Evolutionary conservation across 352 stramenopile species (phyloP).

Genomic region (Pythium periplocum): DNA sequence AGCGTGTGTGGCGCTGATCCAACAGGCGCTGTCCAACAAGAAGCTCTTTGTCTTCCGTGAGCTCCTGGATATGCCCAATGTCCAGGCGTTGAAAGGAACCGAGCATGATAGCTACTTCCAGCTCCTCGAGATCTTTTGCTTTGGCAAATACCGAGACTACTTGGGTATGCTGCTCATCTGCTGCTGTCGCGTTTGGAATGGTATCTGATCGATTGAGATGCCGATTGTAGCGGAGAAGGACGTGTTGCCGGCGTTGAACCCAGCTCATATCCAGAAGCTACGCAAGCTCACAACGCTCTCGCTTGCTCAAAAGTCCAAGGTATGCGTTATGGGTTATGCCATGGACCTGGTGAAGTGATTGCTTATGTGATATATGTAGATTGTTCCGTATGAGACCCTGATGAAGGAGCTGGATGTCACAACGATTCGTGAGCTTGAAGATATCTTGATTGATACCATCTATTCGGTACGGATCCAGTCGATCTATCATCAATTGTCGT

Average conservation of each 20-base stretch:
- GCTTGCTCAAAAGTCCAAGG: slow-evolving; percentile 79
- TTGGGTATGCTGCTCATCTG: slow-evolving; percentile 30
- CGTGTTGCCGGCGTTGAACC: slow-evolving; percentile 58
- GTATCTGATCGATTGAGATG: neutral
- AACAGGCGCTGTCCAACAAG: slow-evolving; percentile 90
- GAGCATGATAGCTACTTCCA: slow-evolving; percentile 76
- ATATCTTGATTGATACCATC: slow-evolving; percentile 92
- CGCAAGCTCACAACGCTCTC: slow-evolving; percentile 87
- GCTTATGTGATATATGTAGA: slow-evolving; percentile 23
- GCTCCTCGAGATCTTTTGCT: slow-evolving; percentile 89
- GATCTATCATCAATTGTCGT: too few relatives aligned
- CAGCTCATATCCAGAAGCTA: slow-evolving; percentile 78
- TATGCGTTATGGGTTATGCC: slow-evolving; percentile 11
- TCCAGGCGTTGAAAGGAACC: slow-evolving; percentile 72
- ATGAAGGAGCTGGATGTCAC: slow-evolving; percentile 72
- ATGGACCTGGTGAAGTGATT: neutral
- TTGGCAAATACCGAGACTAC: slow-evolving; percentile 86
- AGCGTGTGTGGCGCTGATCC: slow-evolving; percentile 90
- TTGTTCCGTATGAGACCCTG: slow-evolving; percentile 78
- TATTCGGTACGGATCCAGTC: slow-evolving; percentile 62
- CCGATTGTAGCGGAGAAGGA: slow-evolving; percentile 40
- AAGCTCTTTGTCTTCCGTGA: slow-evolving; percentile 93
- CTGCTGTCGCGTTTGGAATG: neutral
- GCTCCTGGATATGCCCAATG: slow-evolving; percentile 88
- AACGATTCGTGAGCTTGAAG: slow-evolving; percentile 86